Evolutionary conservation across 164 flowering plant species (phyloP).

Genomic region (Annona squamosa): DNA sequence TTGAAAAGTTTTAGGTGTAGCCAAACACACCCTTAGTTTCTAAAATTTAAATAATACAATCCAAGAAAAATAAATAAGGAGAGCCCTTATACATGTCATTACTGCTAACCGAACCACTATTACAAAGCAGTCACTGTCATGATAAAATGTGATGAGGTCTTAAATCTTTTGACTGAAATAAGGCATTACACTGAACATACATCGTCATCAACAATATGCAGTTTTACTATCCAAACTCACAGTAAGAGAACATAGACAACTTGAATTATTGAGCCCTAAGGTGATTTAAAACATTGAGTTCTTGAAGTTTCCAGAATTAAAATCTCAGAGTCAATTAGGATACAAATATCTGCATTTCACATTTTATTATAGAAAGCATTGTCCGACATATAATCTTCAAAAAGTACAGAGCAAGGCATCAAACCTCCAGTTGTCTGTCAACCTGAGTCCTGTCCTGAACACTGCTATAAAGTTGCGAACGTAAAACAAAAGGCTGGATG

Average conservation of each 20-base stretch:
- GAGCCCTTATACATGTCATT: no score
- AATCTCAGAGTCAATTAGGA: background rate
- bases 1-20: no score
- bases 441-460: slow-evolving; percentile 83
- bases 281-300: background rate
- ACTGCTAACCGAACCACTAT: no score
- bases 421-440: slow-evolving; percentile 90
- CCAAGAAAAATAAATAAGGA: no score
- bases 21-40: no score
- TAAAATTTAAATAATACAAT: no score
- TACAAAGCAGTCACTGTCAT: no score
- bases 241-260: background rate
- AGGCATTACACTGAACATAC: no score
- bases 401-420: background rate
- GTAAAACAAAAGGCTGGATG: slow-evolving; percentile 65
- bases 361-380: background rate
- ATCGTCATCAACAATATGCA: background rate
- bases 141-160: no score
- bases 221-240: background rate
- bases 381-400: background rate
- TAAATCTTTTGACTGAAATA: no score
- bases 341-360: background rate
- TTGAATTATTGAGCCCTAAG: background rate
- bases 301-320: background rate
- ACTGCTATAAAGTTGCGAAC: slow-evolving; percentile 86